Percentiles rank a stretch among this genome's conserved stretches.
phyloP scores from a whole-genome alignment of 768 basidiomycete species.

The Pseudohyphozyma bogoriensis region DNA sequence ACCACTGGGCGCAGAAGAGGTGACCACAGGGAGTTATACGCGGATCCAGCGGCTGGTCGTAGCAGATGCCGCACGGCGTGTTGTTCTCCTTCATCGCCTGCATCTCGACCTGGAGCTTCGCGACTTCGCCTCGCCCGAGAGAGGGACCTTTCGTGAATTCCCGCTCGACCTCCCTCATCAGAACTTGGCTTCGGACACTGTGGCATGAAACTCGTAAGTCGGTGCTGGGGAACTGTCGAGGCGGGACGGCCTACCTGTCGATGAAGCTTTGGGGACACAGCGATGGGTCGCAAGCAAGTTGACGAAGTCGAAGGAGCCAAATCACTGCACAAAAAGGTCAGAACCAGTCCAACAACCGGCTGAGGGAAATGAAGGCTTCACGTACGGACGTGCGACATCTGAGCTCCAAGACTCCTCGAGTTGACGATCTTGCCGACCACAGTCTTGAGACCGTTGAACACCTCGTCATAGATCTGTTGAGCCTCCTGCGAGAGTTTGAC shows the following conservation, averaged over 20 bases:
- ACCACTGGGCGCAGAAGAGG: conserved; percentile 27
- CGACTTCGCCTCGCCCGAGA: conserved; percentile 4
- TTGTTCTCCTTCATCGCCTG: conserved; percentile 7
- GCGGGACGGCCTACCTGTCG: conserved; percentile 35
- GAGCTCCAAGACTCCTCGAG: conserved; percentile 27
- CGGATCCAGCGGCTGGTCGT: conserved; percentile 16
- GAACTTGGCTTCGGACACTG: conserved; percentile 19
- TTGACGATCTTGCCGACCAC: conserved; percentile 10
- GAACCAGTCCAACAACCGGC: conserved; percentile 39
- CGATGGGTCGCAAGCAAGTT: conserved; percentile 67
- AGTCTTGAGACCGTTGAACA: conserved; percentile 17
- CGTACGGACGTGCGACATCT: conserved; percentile 11
- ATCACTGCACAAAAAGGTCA: conserved; percentile 49
- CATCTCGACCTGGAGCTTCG: conserved; percentile 1
- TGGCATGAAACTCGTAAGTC: background rate
- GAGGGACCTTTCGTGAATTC: conserved; percentile 5
- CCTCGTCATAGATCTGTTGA: conserved; percentile 48
- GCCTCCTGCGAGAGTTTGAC: conserved; percentile 46
- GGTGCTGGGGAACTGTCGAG: too few species aligned
- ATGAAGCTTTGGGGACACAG: conserved; percentile 63
- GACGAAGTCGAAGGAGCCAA: conserved; percentile 74
- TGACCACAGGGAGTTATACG: conserved; percentile 31
- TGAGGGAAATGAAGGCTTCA: background rate
- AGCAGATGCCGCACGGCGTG: conserved; percentile 25
- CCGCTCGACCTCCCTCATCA: conserved; percentile 2